Percentiles rank a stretch among this genome's conserved stretches.
Conservation (phyloP, 164 flowering plant genomes). For the Kalanchoe fedtschenkoi region DNA sequence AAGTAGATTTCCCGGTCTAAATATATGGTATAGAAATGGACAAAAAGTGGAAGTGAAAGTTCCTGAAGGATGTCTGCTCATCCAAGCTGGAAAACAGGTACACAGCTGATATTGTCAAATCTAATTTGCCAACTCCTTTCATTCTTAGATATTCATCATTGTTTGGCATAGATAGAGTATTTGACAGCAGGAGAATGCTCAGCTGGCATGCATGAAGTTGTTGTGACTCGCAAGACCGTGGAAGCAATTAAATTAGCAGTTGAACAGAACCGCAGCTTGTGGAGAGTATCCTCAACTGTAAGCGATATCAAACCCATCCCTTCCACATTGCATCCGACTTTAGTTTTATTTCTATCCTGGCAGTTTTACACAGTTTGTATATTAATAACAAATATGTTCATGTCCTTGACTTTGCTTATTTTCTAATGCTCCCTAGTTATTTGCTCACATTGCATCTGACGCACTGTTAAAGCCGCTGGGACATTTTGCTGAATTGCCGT, state of each 20-base stretch:
- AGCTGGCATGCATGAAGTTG: constrained; percentile 99
- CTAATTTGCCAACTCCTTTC: neutral
- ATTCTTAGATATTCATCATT: neutral
- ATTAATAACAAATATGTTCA: too few species aligned
- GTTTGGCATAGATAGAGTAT: constrained; percentile 73
- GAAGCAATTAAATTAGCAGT: constrained; percentile 58
- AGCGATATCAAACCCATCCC: constrained; percentile 15
- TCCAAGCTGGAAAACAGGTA: constrained; percentile 95
- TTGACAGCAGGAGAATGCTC: constrained; percentile 86
- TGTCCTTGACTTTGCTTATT: constrained; percentile 4
- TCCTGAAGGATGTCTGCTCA: constrained; percentile 87
- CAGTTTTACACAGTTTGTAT: too few species aligned
- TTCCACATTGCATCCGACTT: too few species aligned
- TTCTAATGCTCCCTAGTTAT: constrained; percentile 28
- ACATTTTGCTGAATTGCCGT: constrained; percentile 58
- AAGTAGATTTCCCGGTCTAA: constrained; percentile 94
- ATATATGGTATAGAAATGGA: constrained; percentile 90
- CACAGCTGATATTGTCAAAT: neutral
- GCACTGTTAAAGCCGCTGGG: constrained; percentile 77
- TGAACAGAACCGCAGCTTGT: constrained; percentile 68
- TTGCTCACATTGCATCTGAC: constrained; percentile 93
- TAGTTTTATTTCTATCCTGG: too few species aligned
- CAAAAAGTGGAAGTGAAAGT: constrained; percentile 81
- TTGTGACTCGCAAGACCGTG: constrained; percentile 61
- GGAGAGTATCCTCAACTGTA: constrained; percentile 99